Percentiles rank a stretch among this genome's conserved stretches.
These are phyloP conservation scores for Polytolypa hystricis DNA, from an alignment of 2,329 filamentous ascomycete species.

Conservation along the genomic window DNA sequence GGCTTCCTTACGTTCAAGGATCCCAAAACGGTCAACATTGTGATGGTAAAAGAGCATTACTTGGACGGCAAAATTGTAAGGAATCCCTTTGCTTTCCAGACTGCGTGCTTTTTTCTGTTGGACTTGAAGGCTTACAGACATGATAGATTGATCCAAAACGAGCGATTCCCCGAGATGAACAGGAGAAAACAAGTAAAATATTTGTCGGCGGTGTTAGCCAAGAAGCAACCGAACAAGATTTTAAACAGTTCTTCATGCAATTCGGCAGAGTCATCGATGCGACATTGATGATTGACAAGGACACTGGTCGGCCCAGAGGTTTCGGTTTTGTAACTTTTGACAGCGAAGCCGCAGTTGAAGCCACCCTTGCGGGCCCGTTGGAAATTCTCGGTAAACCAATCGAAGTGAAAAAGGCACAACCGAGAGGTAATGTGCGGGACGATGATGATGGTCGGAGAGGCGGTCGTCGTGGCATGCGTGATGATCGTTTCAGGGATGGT, in stretches of 20 bases:
- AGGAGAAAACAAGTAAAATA: conserved; percentile 97
- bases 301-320: conserved; percentile 88
- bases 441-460: conserved; percentile 59
- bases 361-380: conserved; percentile 70
- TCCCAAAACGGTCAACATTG: conserved; percentile 93
- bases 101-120: background rate
- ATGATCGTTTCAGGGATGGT: conserved; percentile 31
- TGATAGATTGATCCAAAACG: conserved; percentile 90
- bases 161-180: conserved; percentile 92
- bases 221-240: conserved; percentile 91
- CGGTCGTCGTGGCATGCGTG: conserved; percentile 37
- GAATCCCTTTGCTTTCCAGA: conserved; percentile 9
- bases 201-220: conserved; percentile 97
- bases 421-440: conserved; percentile 84
- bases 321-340: conserved; percentile 99
- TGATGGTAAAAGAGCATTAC: conserved; percentile 99
- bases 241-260: conserved; percentile 91
- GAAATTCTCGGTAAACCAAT: conserved; percentile 94
- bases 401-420: conserved; percentile 96
- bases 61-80: conserved; percentile 93
- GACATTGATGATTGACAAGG: conserved; percentile 99
- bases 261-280: conserved; percentile 95
- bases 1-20: conserved; percentile 97
- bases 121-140: no score
- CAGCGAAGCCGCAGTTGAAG: conserved; percentile 86